These are phyloP conservation scores for Dryas drummondii DNA, from an alignment of 306 rosid species.

Conservation along the genomic window DNA sequence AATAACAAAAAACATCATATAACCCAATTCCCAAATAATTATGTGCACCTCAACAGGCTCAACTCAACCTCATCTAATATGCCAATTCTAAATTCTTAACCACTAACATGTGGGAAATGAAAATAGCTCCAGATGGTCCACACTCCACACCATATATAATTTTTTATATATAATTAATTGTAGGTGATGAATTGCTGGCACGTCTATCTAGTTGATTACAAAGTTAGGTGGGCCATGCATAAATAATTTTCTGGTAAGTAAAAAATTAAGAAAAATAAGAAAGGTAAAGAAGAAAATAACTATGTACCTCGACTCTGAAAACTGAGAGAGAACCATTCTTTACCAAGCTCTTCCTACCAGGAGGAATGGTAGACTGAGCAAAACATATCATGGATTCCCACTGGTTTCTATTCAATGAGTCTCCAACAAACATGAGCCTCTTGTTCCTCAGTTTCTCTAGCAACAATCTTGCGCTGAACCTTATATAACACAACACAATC, in stretches of 20 bases:
- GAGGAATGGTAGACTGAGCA: conserved; percentile 72
- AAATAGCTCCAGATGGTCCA: not conserved
- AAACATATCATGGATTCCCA: conserved; percentile 99
- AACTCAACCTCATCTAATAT: not conserved
- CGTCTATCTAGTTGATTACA: not conserved
- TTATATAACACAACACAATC: not conserved
- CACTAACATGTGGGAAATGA: not conserved
- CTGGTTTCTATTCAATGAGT: conserved; percentile 88
- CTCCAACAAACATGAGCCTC: conserved; percentile 99
- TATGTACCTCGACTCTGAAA: conserved; percentile 70
- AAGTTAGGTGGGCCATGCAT: conserved; percentile 19
- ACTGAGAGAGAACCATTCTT: conserved; percentile 68
- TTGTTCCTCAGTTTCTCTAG: conserved; percentile 87
- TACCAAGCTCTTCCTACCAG: conserved; percentile 60
- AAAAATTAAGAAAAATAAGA: not conserved
- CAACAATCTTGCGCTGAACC: conserved; percentile 80
- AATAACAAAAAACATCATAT: not conserved
- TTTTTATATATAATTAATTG: not conserved
- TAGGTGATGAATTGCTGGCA: not conserved
- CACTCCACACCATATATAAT: not conserved
- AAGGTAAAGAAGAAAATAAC: not conserved
- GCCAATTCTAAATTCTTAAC: conserved; percentile 16
- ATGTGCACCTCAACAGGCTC: not conserved
- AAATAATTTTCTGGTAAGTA: not conserved
- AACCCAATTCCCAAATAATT: conserved; percentile 1